Evolutionary conservation across 345 rosid genomes (phyloP).

Genomic region (Bruguiera parviflora): DNA sequence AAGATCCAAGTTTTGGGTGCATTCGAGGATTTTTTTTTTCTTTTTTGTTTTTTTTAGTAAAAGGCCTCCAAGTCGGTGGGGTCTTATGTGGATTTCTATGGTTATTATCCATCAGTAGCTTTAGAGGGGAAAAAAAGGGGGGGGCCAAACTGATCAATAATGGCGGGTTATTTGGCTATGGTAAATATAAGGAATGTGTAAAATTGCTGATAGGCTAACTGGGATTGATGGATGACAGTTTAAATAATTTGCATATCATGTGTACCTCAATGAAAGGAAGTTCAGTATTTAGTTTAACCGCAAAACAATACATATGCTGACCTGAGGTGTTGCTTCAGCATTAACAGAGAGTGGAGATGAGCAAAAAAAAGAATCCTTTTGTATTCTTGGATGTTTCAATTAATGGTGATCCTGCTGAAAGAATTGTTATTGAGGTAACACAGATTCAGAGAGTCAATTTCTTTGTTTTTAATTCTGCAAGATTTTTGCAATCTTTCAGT

Average conservation of each 20-base stretch:
- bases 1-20: not conserved
- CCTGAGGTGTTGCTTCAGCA: not conserved
- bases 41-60: too few relatives aligned
- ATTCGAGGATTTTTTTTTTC: not conserved
- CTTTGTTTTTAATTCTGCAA: not conserved
- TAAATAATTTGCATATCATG: too few relatives aligned
- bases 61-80: not conserved
- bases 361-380: conserved; percentile 68
- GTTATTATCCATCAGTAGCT: too few relatives aligned
- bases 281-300: not conserved
- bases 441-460: conserved; percentile 1
- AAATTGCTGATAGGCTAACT: too few relatives aligned
- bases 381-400: conserved; percentile 76
- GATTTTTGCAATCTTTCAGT: not conserved
- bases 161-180: too few relatives aligned
- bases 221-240: too few relatives aligned
- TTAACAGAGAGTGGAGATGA: conserved; percentile 38
- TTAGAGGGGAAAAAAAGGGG: too few relatives aligned
- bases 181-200: too few relatives aligned
- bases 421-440: conserved; percentile 78
- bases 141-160: too few relatives aligned
- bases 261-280: not conserved
- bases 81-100: not conserved
- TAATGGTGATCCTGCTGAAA: conserved; percentile 62
- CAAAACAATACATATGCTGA: conserved; percentile 4